These are phyloP conservation scores for Pseudonectria foliicola DNA, from an alignment of 2,329 filamentous ascomycete species.

Conservation along the genomic window DNA sequence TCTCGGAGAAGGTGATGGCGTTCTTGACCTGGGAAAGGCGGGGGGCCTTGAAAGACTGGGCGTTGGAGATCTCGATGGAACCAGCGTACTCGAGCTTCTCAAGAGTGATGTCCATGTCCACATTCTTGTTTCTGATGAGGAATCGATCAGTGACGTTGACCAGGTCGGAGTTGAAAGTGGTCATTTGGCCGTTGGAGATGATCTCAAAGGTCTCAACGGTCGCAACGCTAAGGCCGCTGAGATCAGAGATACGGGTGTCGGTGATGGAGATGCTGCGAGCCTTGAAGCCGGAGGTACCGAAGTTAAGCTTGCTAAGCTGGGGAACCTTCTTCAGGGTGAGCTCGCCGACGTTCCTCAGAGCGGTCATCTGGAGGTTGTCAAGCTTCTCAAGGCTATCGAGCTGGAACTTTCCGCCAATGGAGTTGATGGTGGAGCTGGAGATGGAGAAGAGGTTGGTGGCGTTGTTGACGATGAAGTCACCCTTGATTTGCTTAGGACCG, in stretches of 20 bases:
- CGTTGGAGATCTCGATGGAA: constrained; percentile 50
- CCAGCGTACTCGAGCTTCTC: constrained; percentile 61
- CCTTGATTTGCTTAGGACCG: constrained; percentile 50
- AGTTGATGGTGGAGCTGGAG: constrained; percentile 50
- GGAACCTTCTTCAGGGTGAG: constrained; percentile 70
- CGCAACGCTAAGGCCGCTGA: constrained; percentile 74
- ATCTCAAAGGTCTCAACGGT: constrained; percentile 69
- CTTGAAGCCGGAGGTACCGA: constrained; percentile 52
- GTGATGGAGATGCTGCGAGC: constrained; percentile 65
- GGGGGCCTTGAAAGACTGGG: constrained; percentile 66
- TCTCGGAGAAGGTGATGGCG: constrained; percentile 78
- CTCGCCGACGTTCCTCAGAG: constrained; percentile 56
- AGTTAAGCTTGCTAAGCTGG: constrained; percentile 41
- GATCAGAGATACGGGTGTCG: constrained; percentile 75
- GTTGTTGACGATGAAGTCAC: constrained; percentile 56
- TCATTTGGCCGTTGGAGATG: constrained; percentile 83
- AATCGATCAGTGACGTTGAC: constrained; percentile 65
- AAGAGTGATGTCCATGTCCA: constrained; percentile 63
- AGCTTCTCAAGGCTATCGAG: constrained; percentile 64
- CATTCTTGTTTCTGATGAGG: constrained; percentile 73
- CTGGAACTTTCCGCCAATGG: constrained; percentile 63
- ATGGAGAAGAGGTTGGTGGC: constrained; percentile 53
- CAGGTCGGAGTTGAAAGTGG: constrained; percentile 68
- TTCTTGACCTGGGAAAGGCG: constrained; percentile 66
- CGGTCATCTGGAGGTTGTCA: constrained; percentile 57